These are phyloP conservation scores for Chalciporus piperatus DNA, from an alignment of 768 basidiomycete species.

Conservation along the genomic window DNA sequence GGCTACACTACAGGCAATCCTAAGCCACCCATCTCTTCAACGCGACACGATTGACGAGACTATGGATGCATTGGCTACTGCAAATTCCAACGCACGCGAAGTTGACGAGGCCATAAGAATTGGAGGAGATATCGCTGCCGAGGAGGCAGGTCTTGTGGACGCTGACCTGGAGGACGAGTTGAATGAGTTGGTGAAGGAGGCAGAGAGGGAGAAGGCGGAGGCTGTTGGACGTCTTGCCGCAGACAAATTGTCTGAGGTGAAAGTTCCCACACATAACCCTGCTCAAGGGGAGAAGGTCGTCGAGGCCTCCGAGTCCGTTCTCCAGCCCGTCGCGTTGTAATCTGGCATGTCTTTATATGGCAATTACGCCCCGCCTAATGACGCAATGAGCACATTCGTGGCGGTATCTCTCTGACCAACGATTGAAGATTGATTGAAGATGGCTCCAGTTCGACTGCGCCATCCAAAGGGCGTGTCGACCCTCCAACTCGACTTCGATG, in stretches of 20 bases:
- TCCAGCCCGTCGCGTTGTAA: constrained; percentile 11
- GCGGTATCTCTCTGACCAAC: neutral
- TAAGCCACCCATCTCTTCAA: constrained; percentile 77
- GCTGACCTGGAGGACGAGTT: constrained; percentile 66
- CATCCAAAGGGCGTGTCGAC: constrained; percentile 84
- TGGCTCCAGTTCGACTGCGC: constrained; percentile 76
- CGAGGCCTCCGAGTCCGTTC: neutral
- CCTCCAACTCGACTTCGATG: constrained; percentile 62
- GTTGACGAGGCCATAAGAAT: constrained; percentile 74
- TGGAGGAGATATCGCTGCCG: constrained; percentile 61
- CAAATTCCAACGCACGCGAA: constrained; percentile 78
- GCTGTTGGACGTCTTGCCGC: constrained; percentile 25
- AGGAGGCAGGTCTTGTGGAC: constrained; percentile 44
- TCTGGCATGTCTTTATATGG: constrained; percentile 7
- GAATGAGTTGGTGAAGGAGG: constrained; percentile 49
- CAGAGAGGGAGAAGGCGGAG: constrained; percentile 38
- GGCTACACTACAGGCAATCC: constrained; percentile 67
- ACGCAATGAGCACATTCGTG: constrained; percentile 8
- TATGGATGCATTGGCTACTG: constrained; percentile 83
- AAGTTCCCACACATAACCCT: constrained; percentile 16
- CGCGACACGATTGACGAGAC: constrained; percentile 80
- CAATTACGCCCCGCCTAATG: neutral
- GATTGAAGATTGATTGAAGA: no score
- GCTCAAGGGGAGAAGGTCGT: neutral
- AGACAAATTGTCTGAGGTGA: constrained; percentile 21